Percentiles rank a stretch among this genome's conserved stretches.
Evolutionary conservation across 1,284 basidiomycete species (phyloP).

Genomic region (Grifola frondosa): DNA sequence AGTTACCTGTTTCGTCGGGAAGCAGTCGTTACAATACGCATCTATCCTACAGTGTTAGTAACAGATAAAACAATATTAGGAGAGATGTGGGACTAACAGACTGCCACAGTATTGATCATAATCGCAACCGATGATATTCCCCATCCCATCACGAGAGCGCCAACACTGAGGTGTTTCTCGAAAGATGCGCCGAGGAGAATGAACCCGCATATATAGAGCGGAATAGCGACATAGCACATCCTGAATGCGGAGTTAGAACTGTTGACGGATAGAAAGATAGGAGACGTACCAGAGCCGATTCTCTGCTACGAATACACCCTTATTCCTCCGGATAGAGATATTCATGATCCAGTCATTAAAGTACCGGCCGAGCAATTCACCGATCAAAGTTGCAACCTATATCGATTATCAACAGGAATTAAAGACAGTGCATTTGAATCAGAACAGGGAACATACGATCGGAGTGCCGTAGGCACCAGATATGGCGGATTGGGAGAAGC

Average conservation of each 20-base stretch:
- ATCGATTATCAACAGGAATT: not conserved
- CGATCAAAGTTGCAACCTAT: constrained; percentile 65
- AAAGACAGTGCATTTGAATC: not conserved
- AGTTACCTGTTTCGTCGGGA: too few relatives aligned
- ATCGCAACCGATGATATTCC: constrained; percentile 57
- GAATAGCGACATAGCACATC: constrained; percentile 64
- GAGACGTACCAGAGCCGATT: constrained; percentile 58
- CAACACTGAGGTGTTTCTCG: constrained; percentile 55
- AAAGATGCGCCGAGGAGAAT: constrained; percentile 58
- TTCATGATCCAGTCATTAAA: constrained; percentile 69
- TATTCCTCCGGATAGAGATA: constrained; percentile 53
- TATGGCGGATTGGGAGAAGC: constrained; percentile 50
- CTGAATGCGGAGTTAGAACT: constrained; percentile 30
- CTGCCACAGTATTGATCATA: constrained; percentile 67
- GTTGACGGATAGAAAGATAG: not conserved
- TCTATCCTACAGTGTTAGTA: constrained; percentile 32
- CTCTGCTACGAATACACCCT: constrained; percentile 73
- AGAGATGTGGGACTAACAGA: constrained; percentile 42
- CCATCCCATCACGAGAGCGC: constrained; percentile 65
- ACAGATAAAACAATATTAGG: not conserved
- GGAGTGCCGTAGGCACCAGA: constrained; percentile 64
- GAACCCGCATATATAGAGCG: constrained; percentile 64
- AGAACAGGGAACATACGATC: constrained; percentile 42
- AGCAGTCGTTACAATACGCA: constrained; percentile 50
- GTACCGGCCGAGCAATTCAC: constrained; percentile 66